Percentiles rank a stretch among this genome's conserved stretches.
Conservation (phyloP, 2,329 filamentous ascomycete species). For the Pseudonectria buxi region DNA sequence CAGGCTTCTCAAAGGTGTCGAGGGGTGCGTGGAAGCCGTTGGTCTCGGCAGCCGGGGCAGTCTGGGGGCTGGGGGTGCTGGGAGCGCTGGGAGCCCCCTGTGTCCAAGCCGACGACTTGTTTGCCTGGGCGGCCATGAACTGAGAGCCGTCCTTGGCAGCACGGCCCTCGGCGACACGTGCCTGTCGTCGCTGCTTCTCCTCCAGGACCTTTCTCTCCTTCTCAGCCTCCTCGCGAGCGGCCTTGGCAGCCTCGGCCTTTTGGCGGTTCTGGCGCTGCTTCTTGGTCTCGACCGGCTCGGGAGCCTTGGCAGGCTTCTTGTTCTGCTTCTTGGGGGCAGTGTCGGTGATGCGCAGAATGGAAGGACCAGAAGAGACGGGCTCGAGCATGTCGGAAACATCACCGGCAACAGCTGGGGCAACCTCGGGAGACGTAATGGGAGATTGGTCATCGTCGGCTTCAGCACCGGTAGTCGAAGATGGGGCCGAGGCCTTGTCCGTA, state of each 20-base stretch:
- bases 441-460: slow-evolving; percentile 81
- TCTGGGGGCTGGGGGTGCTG: slow-evolving; percentile 27
- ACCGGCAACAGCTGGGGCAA: slow-evolving; percentile 49
- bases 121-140: slow-evolving; percentile 42
- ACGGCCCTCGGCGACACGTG: slow-evolving; percentile 75
- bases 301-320: slow-evolving; percentile 53
- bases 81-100: slow-evolving; percentile 24
- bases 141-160: slow-evolving; percentile 72
- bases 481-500: slow-evolving; percentile 35
- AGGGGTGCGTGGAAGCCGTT: slow-evolving; percentile 42
- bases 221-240: slow-evolving; percentile 69
- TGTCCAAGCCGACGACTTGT: slow-evolving; percentile 39
- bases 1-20: slow-evolving; percentile 47
- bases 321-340: slow-evolving; percentile 56
- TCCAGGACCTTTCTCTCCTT: slow-evolving; percentile 66
- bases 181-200: slow-evolving; percentile 77
- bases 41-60: slow-evolving; percentile 20
- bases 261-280: slow-evolving; percentile 90
- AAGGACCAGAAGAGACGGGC: slow-evolving; percentile 57
- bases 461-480: slow-evolving; percentile 62
- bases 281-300: slow-evolving; percentile 73
- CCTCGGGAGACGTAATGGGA: slow-evolving; percentile 58
- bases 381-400: slow-evolving; percentile 93
- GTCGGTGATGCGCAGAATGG: slow-evolving; percentile 71
- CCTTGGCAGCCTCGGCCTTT: slow-evolving; percentile 78